Evolutionary conservation across 1,284 basidiomycete genomes (phyloP).

Genomic region (Singerocomus inundabilis): DNA sequence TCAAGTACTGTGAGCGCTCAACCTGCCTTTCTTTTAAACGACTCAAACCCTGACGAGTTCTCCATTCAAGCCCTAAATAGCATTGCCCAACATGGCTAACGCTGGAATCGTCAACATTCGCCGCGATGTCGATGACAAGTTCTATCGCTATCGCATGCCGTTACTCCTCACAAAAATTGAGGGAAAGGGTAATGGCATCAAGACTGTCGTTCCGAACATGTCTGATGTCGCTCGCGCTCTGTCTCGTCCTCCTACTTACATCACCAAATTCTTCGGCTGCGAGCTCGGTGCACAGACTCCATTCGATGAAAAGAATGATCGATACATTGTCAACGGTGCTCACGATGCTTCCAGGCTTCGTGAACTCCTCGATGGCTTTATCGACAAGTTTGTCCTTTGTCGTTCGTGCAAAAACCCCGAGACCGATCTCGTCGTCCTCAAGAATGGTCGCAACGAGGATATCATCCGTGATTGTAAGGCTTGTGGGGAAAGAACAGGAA

Average conservation of each 20-base stretch:
- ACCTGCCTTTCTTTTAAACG: neutral
- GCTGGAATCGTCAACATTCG: slow-evolving; percentile 91
- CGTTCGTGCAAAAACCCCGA: slow-evolving; percentile 99
- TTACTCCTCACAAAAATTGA: slow-evolving; percentile 95
- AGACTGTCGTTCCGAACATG: slow-evolving; percentile 99
- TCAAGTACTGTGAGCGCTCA: slow-evolving; percentile 53
- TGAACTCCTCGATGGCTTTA: slow-evolving; percentile 95
- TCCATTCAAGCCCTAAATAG: slow-evolving; percentile 53
- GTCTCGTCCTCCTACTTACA: slow-evolving; percentile 92
- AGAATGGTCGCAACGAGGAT: slow-evolving; percentile 68
- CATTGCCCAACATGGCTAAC: slow-evolving; percentile 79
- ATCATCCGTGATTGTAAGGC: slow-evolving; percentile 98
- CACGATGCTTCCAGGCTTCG: slow-evolving; percentile 92
- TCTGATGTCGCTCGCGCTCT: slow-evolving; percentile 95
- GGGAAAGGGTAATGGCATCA: slow-evolving; percentile 99
- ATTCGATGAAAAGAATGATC: slow-evolving; percentile 94
- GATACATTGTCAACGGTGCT: slow-evolving; percentile 98
- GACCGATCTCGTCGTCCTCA: slow-evolving; percentile 92
- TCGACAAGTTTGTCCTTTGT: slow-evolving; percentile 98
- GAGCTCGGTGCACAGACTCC: slow-evolving; percentile 98
- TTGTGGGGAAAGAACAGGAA: slow-evolving; percentile 87
- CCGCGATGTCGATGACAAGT: slow-evolving; percentile 96
- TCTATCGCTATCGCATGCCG: slow-evolving; percentile 95
- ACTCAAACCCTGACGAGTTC: neutral
- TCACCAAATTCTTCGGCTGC: slow-evolving; percentile 99